Evolutionary conservation across 768 basidiomycete species (phyloP).

Genomic region (Boletus tylopilopsis): DNA sequence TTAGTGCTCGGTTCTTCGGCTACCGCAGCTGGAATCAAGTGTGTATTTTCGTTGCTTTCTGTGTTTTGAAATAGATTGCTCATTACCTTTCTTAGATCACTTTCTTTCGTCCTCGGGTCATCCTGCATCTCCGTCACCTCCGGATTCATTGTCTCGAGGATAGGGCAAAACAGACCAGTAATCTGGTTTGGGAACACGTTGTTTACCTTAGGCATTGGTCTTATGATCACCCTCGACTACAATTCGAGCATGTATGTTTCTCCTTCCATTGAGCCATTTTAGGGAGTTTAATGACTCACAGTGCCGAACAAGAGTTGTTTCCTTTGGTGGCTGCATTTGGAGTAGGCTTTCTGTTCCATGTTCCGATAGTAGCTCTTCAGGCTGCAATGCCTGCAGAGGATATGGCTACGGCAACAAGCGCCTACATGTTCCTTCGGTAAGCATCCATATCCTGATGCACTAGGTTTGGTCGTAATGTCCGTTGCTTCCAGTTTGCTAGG

Average conservation of each 20-base stretch:
- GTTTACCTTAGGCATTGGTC: constrained; percentile 61
- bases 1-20: constrained; percentile 65
- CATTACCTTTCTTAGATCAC: constrained; percentile 50
- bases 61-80: background rate
- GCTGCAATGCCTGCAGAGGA: constrained; percentile 83
- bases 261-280: background rate
- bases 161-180: constrained; percentile 51
- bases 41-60: constrained; percentile 37
- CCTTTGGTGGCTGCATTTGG: constrained; percentile 64
- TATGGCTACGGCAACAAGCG: constrained; percentile 77
- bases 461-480: background rate
- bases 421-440: constrained; percentile 67
- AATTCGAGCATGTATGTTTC: constrained; percentile 45
- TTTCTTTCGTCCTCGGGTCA: constrained; percentile 64
- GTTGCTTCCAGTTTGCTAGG: constrained; percentile 51
- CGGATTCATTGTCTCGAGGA: constrained; percentile 58
- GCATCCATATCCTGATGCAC: background rate
- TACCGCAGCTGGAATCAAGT: constrained; percentile 65
- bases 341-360: constrained; percentile 60
- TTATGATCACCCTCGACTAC: constrained; percentile 67
- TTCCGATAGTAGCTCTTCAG: constrained; percentile 70
- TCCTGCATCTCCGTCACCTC: constrained; percentile 50
- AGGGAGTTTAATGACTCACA: constrained; percentile 20
- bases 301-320: constrained; percentile 59
- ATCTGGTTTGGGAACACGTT: constrained; percentile 63